These are phyloP conservation scores for Fusarium sp. DNA, from an alignment of 2,329 filamentous ascomycete species.

Conservation along the genomic window DNA sequence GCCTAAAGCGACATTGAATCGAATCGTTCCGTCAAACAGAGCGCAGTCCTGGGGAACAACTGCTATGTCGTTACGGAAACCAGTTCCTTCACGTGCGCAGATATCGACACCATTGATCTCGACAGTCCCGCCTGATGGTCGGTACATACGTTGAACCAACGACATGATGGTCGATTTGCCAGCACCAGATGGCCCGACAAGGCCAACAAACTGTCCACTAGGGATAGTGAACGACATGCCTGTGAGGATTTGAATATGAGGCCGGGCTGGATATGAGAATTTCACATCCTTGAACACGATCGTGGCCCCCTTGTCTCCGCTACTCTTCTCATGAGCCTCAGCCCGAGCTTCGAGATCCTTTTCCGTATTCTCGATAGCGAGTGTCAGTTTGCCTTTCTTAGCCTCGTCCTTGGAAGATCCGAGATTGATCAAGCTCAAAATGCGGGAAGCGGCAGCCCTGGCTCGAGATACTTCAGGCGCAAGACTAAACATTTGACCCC, in stretches of 20 bases:
- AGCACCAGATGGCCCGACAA: constrained; percentile 74
- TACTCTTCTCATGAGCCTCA: constrained; percentile 43
- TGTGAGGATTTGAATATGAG: constrained; percentile 67
- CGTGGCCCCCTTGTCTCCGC: constrained; percentile 53
- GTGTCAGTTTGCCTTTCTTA: constrained; percentile 23
- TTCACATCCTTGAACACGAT: constrained; percentile 69
- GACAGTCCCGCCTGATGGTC: constrained; percentile 55
- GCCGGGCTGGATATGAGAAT: constrained; percentile 74
- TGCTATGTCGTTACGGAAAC: constrained; percentile 65
- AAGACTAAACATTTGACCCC: constrained; percentile 79
- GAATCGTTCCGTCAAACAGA: constrained; percentile 67
- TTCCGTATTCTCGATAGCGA: constrained; percentile 25
- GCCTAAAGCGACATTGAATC: constrained; percentile 68
- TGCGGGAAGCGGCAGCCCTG: constrained; percentile 68
- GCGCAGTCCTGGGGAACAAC: constrained; percentile 69
- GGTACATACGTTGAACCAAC: constrained; percentile 64
- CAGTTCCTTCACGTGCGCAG: constrained; percentile 53
- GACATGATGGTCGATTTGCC: constrained; percentile 76
- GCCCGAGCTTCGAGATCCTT: constrained; percentile 56
- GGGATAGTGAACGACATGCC: constrained; percentile 67
- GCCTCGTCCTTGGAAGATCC: constrained; percentile 49
- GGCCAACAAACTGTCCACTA: constrained; percentile 70
- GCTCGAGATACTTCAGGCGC: constrained; percentile 80
- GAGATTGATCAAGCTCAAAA: constrained; percentile 63
- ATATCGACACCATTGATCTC: constrained; percentile 62